Conservation (phyloP, 257 asterid genomes). For the Datura wrightii region DNA sequence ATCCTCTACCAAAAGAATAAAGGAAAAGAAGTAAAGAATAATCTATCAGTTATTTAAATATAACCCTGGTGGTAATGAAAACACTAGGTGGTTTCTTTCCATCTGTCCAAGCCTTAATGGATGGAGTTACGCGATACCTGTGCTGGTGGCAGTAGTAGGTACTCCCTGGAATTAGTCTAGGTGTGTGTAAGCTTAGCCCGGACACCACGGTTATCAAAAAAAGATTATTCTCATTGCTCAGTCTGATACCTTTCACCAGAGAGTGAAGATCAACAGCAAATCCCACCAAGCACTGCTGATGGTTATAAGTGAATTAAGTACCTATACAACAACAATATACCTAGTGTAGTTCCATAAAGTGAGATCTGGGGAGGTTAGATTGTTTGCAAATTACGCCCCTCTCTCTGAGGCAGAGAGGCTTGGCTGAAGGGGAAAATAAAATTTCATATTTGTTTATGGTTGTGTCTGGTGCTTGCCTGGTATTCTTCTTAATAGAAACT, state of each 20-base stretch:
- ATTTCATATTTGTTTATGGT: constrained; percentile 8
- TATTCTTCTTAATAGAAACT: neutral
- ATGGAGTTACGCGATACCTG: neutral
- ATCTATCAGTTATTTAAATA: neutral
- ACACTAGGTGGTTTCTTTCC: neutral
- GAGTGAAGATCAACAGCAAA: neutral
- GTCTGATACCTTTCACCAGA: neutral
- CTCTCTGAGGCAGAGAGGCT: too few species aligned
- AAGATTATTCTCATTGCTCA: neutral
- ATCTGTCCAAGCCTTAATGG: neutral
- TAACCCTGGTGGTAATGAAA: neutral
- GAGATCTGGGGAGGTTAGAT: too few species aligned
- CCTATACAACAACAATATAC: too few species aligned
- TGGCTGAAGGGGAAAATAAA: too few species aligned
- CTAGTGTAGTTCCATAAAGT: too few species aligned
- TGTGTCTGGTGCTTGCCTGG: neutral
- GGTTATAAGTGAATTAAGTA: neutral
- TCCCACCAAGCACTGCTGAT: neutral
- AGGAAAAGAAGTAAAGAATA: neutral
- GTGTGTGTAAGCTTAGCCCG: neutral
- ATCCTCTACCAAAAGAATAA: constrained; percentile 24
- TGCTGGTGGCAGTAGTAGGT: neutral
- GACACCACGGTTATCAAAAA: neutral
- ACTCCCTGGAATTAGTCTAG: neutral
- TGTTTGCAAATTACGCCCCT: too few species aligned